Evolutionary conservation across 306 rosid genomes (phyloP), one percentile per base, ranked within the genome.

Genomic region (Echinosophora koreensis): DNA sequence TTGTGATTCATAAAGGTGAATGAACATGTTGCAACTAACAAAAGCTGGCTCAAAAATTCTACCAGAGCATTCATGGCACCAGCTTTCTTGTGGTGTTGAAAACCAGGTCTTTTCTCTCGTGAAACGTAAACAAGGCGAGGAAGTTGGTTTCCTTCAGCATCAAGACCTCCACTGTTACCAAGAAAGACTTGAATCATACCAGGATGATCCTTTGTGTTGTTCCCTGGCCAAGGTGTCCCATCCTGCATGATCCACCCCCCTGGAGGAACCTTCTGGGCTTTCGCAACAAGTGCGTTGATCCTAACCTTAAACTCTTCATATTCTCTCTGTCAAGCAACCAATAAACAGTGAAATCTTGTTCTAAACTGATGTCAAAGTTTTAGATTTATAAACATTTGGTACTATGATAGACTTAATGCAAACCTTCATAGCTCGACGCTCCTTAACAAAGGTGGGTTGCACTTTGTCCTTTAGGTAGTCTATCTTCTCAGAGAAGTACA

Each of bases 241-340:
- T 90, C 96, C 83, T 90, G 92, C 96, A 90, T 90, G 44, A 90
- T 90, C 96, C 96, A 90, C 69, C 96, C 96, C 81, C 87, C 92
- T 13, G 87, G 66, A 16, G 96, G 96, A 75, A 83, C 81, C 74
- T 90, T 90, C 42, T 78, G 16, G 46, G 96, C 96, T 78, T 90
- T 90, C 7, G 96, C 96, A 72, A 90, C 96, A 6, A 86, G 89
- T 22, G 89, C 90, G 64, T 90, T 90, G 63, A 88, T 41, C 62
- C 92, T 83, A 22, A 90, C 92, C 86, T 90, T 90, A 81, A 90
- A 88, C 52, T 90, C 96, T 82, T 90, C 96, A 44, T 90, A 90
- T 38, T 90, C 96, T 87, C 96, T 87, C 96, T 90, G 87, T 30
- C 83, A 79, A n/a, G 77, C 50, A 71, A 35, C 65, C 27, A 42